A percentile compares a stretch with the other conserved stretches of the same genome.
Conservation (phyloP, 1,284 basidiomycete species). For the Tilletia indica region DNA sequence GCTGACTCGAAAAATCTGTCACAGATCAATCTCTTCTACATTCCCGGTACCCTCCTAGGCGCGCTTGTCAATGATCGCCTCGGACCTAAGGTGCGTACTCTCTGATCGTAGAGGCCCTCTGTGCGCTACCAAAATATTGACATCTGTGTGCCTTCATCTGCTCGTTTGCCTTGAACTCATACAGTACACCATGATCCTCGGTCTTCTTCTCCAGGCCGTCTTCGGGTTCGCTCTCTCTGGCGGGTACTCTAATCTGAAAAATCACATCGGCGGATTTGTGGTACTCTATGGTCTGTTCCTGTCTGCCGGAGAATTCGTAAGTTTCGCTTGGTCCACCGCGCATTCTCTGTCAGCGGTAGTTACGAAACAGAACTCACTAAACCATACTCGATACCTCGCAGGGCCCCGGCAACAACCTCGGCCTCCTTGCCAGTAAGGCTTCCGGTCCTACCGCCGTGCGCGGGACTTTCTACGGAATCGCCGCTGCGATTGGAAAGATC, state of each 20-base stretch:
- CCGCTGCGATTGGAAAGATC: constrained; percentile 67
- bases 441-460: constrained; percentile 42
- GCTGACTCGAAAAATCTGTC: constrained; percentile 49
- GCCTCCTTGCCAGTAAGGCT: constrained; percentile 43
- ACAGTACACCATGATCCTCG: constrained; percentile 39
- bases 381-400: constrained; percentile 58
- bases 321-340: not conserved
- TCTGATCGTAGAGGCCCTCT: constrained; percentile 62
- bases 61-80: constrained; percentile 67
- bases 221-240: constrained; percentile 63
- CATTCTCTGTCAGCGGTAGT: too few relatives aligned
- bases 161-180: too few relatives aligned
- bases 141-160: not conserved
- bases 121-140: constrained; percentile 1
- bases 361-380: constrained; percentile 65
- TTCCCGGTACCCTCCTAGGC: constrained; percentile 70
- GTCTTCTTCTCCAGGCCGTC: constrained; percentile 41
- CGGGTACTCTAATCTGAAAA: constrained; percentile 34
- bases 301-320: constrained; percentile 70
- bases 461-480: constrained; percentile 49
- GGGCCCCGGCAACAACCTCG: constrained; percentile 58
- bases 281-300: constrained; percentile 88
- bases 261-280: constrained; percentile 59
- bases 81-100: constrained; percentile 58
- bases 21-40: constrained; percentile 60